Base-by-base conservation (phyloP, 208 protist genomes). In the Trypanosomatidae sp. region DNA sequence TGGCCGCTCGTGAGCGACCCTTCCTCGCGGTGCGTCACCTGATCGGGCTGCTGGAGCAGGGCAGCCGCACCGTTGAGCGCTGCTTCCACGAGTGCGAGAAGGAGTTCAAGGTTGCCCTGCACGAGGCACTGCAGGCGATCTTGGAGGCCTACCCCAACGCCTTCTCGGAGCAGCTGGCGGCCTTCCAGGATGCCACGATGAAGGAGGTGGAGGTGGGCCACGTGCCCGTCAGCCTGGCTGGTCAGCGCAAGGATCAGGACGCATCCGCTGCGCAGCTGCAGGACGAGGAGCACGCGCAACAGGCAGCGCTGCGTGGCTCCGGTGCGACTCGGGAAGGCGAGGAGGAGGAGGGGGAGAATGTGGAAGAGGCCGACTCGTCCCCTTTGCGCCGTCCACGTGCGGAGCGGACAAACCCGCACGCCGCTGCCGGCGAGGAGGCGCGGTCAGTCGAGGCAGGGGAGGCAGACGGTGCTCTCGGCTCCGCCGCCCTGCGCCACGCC, bases 101-200 rank as follows among this genome's bases (percentile, higher is more conserved):
- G 68, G 64, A 81, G 33, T 94, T 97, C 74, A 74, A 73, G 22
- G 79, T 97, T 59, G 79, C 89, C 4, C 74, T 98, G 56, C 84
- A 94, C 74, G 96, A 98, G 62, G 88, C 90, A 15, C 95, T 99
- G 52, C 90, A 95, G 66, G 65, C 82, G 2, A 94, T 97, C 53
- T 78, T 99, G 28, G 95, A 94, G 49, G 68, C 81, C n/a, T 76
- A 93, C n/a, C 80, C 86, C 30, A 90, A 91, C 50, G 84, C 90
- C 76, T 91, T 98, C 28, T 91, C 93, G 39, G 92, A 99, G 78
- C 86, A 98, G 58, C 90, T 99, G 25, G 95, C 92, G 10, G 87
- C 86, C 56, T 99, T 92, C 73, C 65, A 98, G 19, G 98, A 99
- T 70, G 79, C 68, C 2, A 89, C 94, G 44, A 77, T 99, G 65